Conservation (phyloP, 2,329 filamentous ascomycete species). For the Lasiodiplodia theobromae region DNA sequence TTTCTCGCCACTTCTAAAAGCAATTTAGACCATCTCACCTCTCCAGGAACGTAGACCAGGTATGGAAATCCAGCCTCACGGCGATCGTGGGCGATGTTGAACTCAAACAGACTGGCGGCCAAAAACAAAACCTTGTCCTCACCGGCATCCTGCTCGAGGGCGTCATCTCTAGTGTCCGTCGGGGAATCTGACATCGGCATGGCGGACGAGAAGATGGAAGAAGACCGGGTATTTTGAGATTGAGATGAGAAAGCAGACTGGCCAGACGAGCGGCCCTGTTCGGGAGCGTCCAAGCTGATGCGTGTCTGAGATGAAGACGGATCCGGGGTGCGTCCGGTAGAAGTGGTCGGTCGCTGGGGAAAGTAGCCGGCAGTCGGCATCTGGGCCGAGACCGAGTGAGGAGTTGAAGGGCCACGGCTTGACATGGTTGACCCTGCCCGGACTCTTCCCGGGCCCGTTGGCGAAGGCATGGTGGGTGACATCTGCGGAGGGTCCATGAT, state of each 20-base stretch:
- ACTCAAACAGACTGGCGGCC: slow-evolving; percentile 93
- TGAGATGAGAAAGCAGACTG: slow-evolving; percentile 28
- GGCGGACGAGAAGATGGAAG: slow-evolving; percentile 85
- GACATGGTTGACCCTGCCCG: slow-evolving; percentile 65
- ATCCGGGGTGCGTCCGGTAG: slow-evolving; percentile 30
- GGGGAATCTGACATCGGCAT: slow-evolving; percentile 74
- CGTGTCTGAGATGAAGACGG: slow-evolving; percentile 10
- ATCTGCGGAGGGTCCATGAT: slow-evolving; percentile 51
- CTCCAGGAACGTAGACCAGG: slow-evolving; percentile 91
- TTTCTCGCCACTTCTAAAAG: background rate
- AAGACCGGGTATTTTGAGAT: slow-evolving; percentile 59
- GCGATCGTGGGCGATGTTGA: slow-evolving; percentile 92
- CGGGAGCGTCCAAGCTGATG: slow-evolving; percentile 40
- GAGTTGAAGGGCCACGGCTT: slow-evolving; percentile 60
- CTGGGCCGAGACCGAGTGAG: slow-evolving; percentile 37
- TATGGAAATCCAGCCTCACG: slow-evolving; percentile 96
- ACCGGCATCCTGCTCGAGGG: slow-evolving; percentile 46
- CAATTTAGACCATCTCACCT: slow-evolving; percentile 61
- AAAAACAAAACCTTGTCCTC: slow-evolving; percentile 82
- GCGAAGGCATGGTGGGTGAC: slow-evolving; percentile 27
- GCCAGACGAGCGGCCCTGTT: slow-evolving; percentile 50
- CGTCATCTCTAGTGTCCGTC: slow-evolving; percentile 35
- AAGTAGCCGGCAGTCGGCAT: slow-evolving; percentile 42
- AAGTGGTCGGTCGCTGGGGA: slow-evolving; percentile 43
- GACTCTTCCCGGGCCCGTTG: slow-evolving; percentile 50